Evolutionary conservation across 2,329 filamentous ascomycete genomes (phyloP), one percentile per base, ranked within the genome.

Genomic region (Ophiocordyceps sinensis): DNA sequence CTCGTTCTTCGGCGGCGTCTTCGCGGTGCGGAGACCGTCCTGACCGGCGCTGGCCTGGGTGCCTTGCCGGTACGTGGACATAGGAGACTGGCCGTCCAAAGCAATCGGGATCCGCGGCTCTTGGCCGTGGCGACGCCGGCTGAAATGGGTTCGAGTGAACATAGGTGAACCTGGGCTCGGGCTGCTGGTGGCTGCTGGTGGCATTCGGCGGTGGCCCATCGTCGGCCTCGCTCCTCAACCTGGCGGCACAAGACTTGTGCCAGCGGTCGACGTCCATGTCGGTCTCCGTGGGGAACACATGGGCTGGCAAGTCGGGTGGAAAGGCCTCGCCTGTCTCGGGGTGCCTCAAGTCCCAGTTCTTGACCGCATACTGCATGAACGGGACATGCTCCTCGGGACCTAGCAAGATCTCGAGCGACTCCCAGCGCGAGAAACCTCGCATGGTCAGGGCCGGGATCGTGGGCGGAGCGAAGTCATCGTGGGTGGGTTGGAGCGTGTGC

Each of bases 351-450:
- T 77, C 70, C 73, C 87, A 95, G 47, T 82, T 70, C 45, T 73
- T 72, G 4, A 94, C 82, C 0, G 87, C 85, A 52, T 76, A 79
- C 52, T 91, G 85, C 21, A 98, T 61, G 51, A 87, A 89, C 0
- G 77, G 77, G 1, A 87, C 82, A 63, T 96, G 88, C 52, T 93
- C 85, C 50, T 91, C 82, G 0, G 91, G 91, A 2, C 80, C 84
- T 2, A 96, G 73, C 30, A 96, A 67, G 19, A 94, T 73, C 63
- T 96, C 86, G 42, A 96, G 83, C 0, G 85, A 86, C 65, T 94
- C 82, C 89, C 89, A 98, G 57, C 85, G 79, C 36, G 89, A 84
- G 59, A 94, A 98, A 34, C 91, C 91, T 53, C 77, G 75, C 0
- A 73, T 69, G 30, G 89, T 93, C 42, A 98, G 65, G 13, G 87